These are phyloP conservation scores for Paracoccidioides lutzii DNA, from an alignment of 2,329 filamentous ascomycete species.

Conservation along the genomic window DNA sequence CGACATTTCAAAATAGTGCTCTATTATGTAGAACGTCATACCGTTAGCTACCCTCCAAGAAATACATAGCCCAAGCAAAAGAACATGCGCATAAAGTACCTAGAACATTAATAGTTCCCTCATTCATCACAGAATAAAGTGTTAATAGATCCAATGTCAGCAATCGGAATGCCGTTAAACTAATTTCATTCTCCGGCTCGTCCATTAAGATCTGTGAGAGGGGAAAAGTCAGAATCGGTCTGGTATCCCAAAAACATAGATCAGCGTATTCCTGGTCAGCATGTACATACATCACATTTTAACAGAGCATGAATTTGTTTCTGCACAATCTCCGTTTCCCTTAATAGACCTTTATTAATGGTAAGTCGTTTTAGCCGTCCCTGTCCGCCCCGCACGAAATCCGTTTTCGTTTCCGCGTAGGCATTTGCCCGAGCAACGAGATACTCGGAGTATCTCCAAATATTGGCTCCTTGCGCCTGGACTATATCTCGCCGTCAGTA, in stretches of 20 bases:
- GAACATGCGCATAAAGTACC: constrained; percentile 41
- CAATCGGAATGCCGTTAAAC: constrained; percentile 80
- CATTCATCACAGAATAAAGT: constrained; percentile 89
- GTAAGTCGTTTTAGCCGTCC: constrained; percentile 71
- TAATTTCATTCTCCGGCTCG: constrained; percentile 93
- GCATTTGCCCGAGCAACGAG: constrained; percentile 69
- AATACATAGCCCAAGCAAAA: background rate
- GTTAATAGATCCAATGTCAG: constrained; percentile 80
- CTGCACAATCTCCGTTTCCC: constrained; percentile 86
- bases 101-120: constrained; percentile 91
- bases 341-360: constrained; percentile 80
- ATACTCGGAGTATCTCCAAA: constrained; percentile 81
- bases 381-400: constrained; percentile 77
- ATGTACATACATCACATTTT: constrained; percentile 65
- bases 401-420: constrained; percentile 70
- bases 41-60: background rate
- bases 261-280: background rate
- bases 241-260: background rate
- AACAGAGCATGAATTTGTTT: constrained; percentile 73
- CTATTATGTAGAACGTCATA: constrained; percentile 32
- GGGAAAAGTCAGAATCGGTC: constrained; percentile 10
- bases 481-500: constrained; percentile 44
- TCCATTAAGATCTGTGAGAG: constrained; percentile 58
- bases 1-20: constrained; percentile 98
- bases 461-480: constrained; percentile 89